Evolutionary conservation across 2,329 filamentous ascomycete genomes (phyloP).

Genomic region (Fonsecaea multimorphosa): DNA sequence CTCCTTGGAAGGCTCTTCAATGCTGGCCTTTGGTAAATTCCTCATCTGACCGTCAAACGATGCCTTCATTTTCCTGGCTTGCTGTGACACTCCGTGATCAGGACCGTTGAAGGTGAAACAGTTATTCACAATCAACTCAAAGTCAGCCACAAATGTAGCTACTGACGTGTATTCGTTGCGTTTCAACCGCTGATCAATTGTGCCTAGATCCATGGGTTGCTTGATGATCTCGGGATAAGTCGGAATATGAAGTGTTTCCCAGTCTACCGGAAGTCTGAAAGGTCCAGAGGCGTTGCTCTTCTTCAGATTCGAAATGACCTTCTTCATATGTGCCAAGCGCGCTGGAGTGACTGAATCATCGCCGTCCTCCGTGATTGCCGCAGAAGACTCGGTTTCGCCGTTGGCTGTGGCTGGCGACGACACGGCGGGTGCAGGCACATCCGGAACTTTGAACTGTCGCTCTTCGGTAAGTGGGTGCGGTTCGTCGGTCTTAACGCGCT

Average conservation of each 20-base stretch:
- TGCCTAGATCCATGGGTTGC: conserved; percentile 81
- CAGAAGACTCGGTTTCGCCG: conserved; percentile 43
- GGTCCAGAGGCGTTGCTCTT: conserved; percentile 80
- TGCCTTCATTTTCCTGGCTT: conserved; percentile 66
- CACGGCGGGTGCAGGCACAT: conserved; percentile 47
- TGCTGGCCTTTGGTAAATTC: conserved; percentile 63
- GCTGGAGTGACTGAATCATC: conserved; percentile 36
- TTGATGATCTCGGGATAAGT: conserved; percentile 74
- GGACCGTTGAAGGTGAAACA: conserved; percentile 81
- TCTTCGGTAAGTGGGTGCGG: conserved; percentile 46
- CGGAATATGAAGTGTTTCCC: conserved; percentile 75
- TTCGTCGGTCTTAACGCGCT: conserved; percentile 77
- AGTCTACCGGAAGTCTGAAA: conserved; percentile 79
- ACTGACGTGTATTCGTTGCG: conserved; percentile 71
- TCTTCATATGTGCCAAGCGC: conserved; percentile 39
- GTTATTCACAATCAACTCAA: conserved; percentile 80
- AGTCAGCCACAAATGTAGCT: conserved; percentile 75
- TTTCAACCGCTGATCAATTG: conserved; percentile 81
- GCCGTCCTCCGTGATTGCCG: conserved; percentile 35
- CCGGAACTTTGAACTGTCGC: conserved; percentile 53
- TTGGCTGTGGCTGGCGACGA: conserved; percentile 37
- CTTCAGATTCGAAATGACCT: conserved; percentile 61
- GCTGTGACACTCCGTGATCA: conserved; percentile 72
- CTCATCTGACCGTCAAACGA: conserved; percentile 67
- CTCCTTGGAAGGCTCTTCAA: conserved; percentile 65